Evolutionary conservation across 129 eudicot species (phyloP).

Genomic region (Lactuca saligna): DNA sequence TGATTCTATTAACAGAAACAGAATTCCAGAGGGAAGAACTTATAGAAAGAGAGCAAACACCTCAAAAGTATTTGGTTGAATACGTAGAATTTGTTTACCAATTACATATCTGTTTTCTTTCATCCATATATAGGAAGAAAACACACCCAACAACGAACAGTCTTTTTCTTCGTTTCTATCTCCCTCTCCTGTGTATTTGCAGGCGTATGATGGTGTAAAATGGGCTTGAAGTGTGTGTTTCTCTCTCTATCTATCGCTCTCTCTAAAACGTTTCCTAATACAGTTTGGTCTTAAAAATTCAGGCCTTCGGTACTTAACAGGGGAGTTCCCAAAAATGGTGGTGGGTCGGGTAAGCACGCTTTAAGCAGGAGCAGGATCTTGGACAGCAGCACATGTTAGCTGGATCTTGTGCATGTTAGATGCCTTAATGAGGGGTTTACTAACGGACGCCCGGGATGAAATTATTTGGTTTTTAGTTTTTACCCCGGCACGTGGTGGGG

Average conservation of each 20-base stretch:
- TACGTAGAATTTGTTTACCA: conserved; percentile 14
- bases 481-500: conserved; percentile 45
- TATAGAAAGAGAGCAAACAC: conserved; percentile 16
- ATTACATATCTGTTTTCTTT: neutral
- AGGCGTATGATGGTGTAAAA: conserved; percentile 21
- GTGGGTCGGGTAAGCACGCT: conserved; percentile 39
- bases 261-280: conserved; percentile 6
- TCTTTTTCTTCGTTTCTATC: neutral
- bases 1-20: conserved; percentile 30
- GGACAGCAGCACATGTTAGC: conserved; percentile 34
- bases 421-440: neutral
- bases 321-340: conserved; percentile 30
- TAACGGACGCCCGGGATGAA: conserved; percentile 38
- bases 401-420: conserved; percentile 46
- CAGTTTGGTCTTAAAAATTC: conserved; percentile 1
- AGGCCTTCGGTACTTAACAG: conserved; percentile 28
- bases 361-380: conserved; percentile 23
- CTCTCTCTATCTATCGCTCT: neutral
- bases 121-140: neutral
- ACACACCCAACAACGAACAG: neutral
- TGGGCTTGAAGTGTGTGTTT: neutral
- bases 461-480: conserved; percentile 21
- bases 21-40: neutral
- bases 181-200: neutral
- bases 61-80: neutral